A percentile compares a stretch with the other conserved stretches of the same genome.
These are phyloP conservation scores for Leishmania martiniquensis DNA, from an alignment of 208 protist genomes.

Conservation along the genomic window DNA sequence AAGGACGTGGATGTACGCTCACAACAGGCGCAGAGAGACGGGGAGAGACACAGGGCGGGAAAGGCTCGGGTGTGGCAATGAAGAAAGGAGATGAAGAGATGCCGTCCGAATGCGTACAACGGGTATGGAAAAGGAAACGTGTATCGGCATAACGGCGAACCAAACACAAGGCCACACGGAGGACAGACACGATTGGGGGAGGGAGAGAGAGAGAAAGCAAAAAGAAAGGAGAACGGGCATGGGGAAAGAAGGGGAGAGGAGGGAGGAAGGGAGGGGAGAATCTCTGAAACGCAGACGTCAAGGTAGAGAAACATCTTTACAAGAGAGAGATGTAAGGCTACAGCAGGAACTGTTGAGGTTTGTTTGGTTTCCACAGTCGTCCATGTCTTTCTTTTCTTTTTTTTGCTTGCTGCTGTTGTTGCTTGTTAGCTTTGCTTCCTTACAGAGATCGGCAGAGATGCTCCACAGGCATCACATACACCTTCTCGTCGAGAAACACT, in stretches of 20 bases:
- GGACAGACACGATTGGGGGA: not conserved
- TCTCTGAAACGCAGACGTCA: constrained; percentile 1
- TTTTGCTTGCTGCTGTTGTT: not conserved
- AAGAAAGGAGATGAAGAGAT: not conserved
- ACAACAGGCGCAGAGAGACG: not conserved
- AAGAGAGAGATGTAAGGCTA: not conserved
- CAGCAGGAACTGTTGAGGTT: constrained; percentile 7
- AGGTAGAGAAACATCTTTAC: not conserved
- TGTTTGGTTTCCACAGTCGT: not conserved
- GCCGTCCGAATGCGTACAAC: not conserved
- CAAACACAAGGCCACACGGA: constrained; percentile 6
- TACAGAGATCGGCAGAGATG: not conserved
- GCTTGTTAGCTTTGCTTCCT: not conserved
- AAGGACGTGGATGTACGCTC: not conserved
- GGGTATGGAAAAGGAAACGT: not conserved
- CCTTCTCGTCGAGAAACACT: too few relatives aligned
- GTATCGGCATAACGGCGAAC: constrained; percentile 2
- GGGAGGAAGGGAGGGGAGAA: not conserved
- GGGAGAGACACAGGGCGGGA: not conserved
- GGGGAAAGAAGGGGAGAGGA: not conserved
- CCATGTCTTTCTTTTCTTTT: constrained; percentile 2
- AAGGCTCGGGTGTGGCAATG: not conserved
- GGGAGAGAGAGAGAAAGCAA: constrained; percentile 12
- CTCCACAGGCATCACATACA: not conserved
- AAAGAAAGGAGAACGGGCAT: not conserved